These are phyloP conservation scores for Albizia julibrissin DNA, from an alignment of 306 rosid genomes.

Conservation along the genomic window DNA sequence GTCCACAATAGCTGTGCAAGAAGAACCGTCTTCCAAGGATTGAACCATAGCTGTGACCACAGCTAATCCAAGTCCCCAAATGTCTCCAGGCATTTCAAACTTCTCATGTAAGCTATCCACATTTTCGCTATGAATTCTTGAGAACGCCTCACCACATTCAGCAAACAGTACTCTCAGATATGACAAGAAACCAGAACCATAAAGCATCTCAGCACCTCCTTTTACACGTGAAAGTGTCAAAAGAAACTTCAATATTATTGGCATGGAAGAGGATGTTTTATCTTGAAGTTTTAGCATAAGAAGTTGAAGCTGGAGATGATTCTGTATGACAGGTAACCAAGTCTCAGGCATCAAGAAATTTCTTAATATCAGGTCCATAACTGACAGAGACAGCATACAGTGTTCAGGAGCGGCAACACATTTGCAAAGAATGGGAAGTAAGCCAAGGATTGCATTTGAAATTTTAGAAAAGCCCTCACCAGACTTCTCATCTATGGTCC, in stretches of 20 bases:
- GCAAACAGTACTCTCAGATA: slow-evolving; percentile 68
- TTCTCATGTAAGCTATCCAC: slow-evolving; percentile 43
- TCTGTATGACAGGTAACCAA: slow-evolving; percentile 82
- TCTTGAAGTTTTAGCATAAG: slow-evolving; percentile 75
- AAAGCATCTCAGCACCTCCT: slow-evolving; percentile 93
- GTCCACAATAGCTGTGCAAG: slow-evolving; percentile 69
- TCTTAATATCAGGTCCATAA: slow-evolving; percentile 70
- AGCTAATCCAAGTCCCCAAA: slow-evolving; percentile 91
- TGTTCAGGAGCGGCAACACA: slow-evolving; percentile 61
- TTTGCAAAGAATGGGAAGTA: slow-evolving; percentile 82
- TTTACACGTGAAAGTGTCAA: slow-evolving; percentile 80
- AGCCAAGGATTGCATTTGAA: slow-evolving; percentile 70
- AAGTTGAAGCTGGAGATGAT: slow-evolving; percentile 69
- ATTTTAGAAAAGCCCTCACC: slow-evolving; percentile 59
- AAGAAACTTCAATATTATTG: slow-evolving; percentile 73
- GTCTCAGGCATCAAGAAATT: slow-evolving; percentile 69
- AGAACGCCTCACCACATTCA: slow-evolving; percentile 47
- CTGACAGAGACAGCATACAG: slow-evolving; percentile 67
- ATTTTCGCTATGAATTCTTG: slow-evolving; percentile 39
- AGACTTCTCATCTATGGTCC: slow-evolving; percentile 39
- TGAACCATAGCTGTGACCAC: slow-evolving; percentile 86
- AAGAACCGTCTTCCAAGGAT: slow-evolving; percentile 80
- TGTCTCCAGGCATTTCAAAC: slow-evolving; percentile 58
- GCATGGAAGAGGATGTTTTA: slow-evolving; percentile 54
- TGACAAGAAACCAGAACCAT: slow-evolving; percentile 67